Conservation (phyloP, 108 stramenopile species). For the Schizochytrium sp. region DNA sequence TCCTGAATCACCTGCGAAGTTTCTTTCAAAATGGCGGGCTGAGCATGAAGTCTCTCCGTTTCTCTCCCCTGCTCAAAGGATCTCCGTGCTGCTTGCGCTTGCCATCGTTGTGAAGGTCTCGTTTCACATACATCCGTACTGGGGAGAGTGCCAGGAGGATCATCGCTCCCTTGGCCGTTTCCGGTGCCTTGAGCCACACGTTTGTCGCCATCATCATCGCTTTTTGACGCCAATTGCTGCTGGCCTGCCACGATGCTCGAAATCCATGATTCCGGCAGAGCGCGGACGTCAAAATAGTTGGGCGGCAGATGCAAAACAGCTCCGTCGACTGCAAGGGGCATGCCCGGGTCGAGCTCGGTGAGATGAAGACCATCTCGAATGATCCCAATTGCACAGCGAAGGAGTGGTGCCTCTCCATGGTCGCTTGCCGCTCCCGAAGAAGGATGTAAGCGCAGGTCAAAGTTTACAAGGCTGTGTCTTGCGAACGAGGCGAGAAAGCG, state of each 20-base stretch:
- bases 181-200: no score
- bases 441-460: background rate
- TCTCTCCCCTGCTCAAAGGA: no score
- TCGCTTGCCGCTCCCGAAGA: background rate
- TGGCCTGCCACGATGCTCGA: background rate
- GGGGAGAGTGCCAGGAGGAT: no score
- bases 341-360: background rate
- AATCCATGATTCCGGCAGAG: background rate
- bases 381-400: background rate
- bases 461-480: background rate
- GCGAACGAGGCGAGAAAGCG: background rate
- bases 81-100: no score
- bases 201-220: no score
- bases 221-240: no score
- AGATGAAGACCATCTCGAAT: background rate
- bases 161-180: no score
- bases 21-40: background rate
- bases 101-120: no score
- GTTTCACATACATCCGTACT: no score
- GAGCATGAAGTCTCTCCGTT: no score
- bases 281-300: background rate
- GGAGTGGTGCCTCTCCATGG: background rate
- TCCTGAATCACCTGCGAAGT: background rate
- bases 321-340: background rate
- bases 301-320: background rate